phyloP scores from a whole-genome alignment of 1,139 yeast species.

The Magnusiomyces magnusii region DNA sequence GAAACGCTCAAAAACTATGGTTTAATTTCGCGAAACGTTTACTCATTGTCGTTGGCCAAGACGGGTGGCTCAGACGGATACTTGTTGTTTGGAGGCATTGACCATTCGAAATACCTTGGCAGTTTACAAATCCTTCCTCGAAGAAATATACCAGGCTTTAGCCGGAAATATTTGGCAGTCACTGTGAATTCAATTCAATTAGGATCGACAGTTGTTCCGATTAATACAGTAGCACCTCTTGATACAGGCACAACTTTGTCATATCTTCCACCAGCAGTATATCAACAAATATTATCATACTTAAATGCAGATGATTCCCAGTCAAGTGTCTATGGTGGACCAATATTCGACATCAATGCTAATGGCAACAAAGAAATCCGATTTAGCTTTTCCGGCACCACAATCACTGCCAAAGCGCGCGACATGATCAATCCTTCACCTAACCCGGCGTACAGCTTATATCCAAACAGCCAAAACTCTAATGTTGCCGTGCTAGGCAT shows the following conservation, averaged over 20 bases:
- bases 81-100: conserved; percentile 43
- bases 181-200: conserved; percentile 8
- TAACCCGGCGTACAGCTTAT: conserved; percentile 36
- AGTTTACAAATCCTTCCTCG: conserved; percentile 23
- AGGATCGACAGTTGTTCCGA: conserved; percentile 18
- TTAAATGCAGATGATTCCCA: conserved; percentile 8
- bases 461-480: conserved; percentile 21
- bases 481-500: not conserved
- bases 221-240: conserved; percentile 36
- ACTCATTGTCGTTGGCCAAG: not conserved
- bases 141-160: conserved; percentile 1
- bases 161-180: conserved; percentile 11
- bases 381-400: conserved; percentile 3
- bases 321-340: conserved; percentile 1
- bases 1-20: not conserved
- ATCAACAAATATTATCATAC: conserved; percentile 15
- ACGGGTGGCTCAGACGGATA: conserved; percentile 33
- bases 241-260: conserved; percentile 8
- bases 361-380: conserved; percentile 15
- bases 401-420: not conserved
- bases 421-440: not conserved
- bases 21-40: not conserved
- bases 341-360: conserved; percentile 17
- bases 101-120: conserved; percentile 41
- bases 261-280: conserved; percentile 14